These are phyloP conservation scores for Camellia sinensis DNA, from an alignment of 148 eudicot species.

Conservation along the genomic window DNA sequence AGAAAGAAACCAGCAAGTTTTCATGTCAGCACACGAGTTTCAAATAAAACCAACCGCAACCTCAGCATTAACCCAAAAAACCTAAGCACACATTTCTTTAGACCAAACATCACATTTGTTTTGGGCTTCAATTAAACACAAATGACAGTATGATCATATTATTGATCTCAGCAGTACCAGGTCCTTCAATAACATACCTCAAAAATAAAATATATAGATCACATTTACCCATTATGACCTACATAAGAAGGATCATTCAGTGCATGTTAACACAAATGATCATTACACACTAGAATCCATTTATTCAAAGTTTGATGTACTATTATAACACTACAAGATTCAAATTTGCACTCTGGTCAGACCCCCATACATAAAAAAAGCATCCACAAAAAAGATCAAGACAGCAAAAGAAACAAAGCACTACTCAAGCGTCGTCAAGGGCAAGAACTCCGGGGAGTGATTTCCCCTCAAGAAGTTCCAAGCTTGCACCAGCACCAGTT, in stretches of 20 bases:
- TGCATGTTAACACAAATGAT: not conserved
- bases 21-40: too few species aligned
- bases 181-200: not conserved
- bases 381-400: conserved; percentile 2
- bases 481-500: conserved; percentile 94
- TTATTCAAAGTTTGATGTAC: conserved; percentile 2
- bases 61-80: too few species aligned
- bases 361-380: conserved; percentile 11
- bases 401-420: not conserved
- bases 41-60: too few species aligned
- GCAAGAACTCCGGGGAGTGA: conserved; percentile 84
- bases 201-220: too few species aligned
- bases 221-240: not conserved
- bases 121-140: too few species aligned
- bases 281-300: not conserved
- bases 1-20: too few species aligned
- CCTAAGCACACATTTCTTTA: too few species aligned
- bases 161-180: too few species aligned
- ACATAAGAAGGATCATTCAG: not conserved
- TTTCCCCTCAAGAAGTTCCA: conserved; percentile 93
- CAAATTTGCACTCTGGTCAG: conserved; percentile 10
- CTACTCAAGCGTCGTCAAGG: conserved; percentile 60
- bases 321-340: not conserved
- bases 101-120: too few species aligned
- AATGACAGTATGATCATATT: too few species aligned